Evolutionary conservation across 345 rosid genomes (phyloP).

Genomic region (Eucalyptus curtisii): DNA sequence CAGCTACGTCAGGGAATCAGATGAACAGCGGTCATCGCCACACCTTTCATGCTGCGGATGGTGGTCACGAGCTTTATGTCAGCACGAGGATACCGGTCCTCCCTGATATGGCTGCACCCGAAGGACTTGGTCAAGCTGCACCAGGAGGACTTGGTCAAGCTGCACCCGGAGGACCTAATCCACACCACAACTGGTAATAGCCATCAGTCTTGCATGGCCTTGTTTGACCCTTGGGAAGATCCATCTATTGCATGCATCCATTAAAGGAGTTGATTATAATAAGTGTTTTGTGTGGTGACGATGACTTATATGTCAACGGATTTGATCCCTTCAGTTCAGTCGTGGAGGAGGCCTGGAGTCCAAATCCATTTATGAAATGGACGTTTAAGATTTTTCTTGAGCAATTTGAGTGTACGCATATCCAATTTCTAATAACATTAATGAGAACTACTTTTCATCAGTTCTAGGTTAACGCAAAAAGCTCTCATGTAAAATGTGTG

Average conservation of each 20-base stretch:
- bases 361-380: neutral
- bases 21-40: neutral
- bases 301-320: neutral
- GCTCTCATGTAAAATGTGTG: neutral
- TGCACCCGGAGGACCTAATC: slow-evolving; percentile 18
- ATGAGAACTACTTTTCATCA: neutral
- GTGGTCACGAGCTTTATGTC: neutral
- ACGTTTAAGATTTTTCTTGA: neutral
- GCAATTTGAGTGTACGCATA: neutral
- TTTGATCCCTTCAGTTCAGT: neutral
- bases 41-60: neutral
- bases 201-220: neutral
- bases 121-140: neutral
- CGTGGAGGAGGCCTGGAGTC: neutral
- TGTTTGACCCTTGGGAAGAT: neutral
- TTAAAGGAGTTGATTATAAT: neutral
- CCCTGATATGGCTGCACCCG: neutral
- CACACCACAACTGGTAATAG: slow-evolving; percentile 1
- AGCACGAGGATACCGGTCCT: neutral
- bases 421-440: neutral
- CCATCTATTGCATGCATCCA: neutral
- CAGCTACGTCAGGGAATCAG: neutral
- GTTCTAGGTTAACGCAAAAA: neutral
- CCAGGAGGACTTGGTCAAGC: slow-evolving; percentile 3
- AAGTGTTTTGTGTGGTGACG: neutral